Conservation (phyloP, 208 protist species). For the Naegleria lovaniensis region DNA sequence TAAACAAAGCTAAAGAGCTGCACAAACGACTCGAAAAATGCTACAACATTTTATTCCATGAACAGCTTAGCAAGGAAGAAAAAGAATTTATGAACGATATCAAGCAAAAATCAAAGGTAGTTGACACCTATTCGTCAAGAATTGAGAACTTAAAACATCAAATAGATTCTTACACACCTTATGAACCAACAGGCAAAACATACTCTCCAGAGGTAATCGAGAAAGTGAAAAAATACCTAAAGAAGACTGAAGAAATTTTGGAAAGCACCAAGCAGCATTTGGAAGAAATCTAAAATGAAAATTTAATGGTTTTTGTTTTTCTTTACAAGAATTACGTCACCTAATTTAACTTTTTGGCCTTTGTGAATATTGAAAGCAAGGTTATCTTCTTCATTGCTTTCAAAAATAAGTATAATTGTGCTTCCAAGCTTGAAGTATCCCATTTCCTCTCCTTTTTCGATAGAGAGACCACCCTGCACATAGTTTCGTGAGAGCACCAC, state of each 20-base stretch:
- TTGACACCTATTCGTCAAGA: background rate
- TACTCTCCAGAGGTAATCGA: background rate
- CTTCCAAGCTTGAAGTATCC: constrained; percentile 60
- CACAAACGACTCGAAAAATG: background rate
- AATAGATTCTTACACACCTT: background rate
- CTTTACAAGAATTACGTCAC: background rate
- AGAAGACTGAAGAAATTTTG: background rate
- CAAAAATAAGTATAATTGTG: constrained; percentile 61
- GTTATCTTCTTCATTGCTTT: constrained; percentile 27
- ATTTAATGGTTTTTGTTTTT: background rate
- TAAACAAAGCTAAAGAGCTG: background rate
- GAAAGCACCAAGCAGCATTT: background rate
- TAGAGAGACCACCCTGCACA: background rate
- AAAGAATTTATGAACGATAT: background rate
- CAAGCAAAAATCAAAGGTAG: background rate
- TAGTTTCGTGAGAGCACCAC: background rate
- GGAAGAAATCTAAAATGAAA: background rate
- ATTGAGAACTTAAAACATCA: background rate
- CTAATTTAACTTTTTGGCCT: background rate
- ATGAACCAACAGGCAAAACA: background rate
- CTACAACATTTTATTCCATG: background rate
- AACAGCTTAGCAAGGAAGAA: background rate
- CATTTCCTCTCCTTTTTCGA: constrained; percentile 46
- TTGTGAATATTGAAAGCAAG: background rate
- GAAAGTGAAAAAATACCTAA: background rate